Evolutionary conservation across 2,329 filamentous ascomycete species (phyloP).

Genomic region (Diplodia corticola): DNA sequence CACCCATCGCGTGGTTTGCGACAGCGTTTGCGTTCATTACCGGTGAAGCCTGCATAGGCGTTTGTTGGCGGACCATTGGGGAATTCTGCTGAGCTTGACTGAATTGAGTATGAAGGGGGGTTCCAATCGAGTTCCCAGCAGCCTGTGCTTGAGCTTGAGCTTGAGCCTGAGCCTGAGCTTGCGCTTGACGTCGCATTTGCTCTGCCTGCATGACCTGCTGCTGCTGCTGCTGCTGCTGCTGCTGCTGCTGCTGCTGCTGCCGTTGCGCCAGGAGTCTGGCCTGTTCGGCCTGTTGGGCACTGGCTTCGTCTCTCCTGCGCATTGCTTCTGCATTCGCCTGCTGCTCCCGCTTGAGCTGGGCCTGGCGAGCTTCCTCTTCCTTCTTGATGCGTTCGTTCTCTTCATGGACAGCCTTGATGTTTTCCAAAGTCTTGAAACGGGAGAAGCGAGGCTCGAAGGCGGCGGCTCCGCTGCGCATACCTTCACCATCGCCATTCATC

Average conservation of each 20-base stretch:
- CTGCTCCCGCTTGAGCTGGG: conserved; percentile 32
- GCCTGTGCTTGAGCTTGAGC: conserved; percentile 33
- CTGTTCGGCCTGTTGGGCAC: conserved; percentile 27
- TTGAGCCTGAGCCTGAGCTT: conserved; percentile 37
- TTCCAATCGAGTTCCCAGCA: conserved; percentile 22
- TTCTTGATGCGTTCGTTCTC: conserved; percentile 62
- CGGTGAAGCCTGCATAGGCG: conserved; percentile 49
- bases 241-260: conserved; percentile 18
- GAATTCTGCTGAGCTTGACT: conserved; percentile 67
- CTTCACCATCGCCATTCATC: conserved; percentile 67
- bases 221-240: conserved; percentile 24
- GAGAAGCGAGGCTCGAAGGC: conserved; percentile 85
- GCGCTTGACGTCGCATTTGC: conserved; percentile 28
- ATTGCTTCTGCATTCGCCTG: conserved; percentile 22
- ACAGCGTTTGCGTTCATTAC: conserved; percentile 37
- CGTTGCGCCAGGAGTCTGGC: conserved; percentile 26
- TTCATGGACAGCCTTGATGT: conserved; percentile 74
- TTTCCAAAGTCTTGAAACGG: conserved; percentile 85
- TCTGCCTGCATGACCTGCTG: conserved; percentile 26
- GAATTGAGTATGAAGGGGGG: conserved; percentile 31
- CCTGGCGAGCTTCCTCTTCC: conserved; percentile 57
- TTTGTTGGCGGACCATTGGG: conserved; percentile 54
- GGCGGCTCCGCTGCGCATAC: conserved; percentile 60
- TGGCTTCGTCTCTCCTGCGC: conserved; percentile 25
- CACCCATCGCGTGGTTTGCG: conserved; percentile 40